phyloP scores from a whole-genome alignment of 495 filamentous ascomycete genomes.

The Achaetomiella virescens region DNA sequence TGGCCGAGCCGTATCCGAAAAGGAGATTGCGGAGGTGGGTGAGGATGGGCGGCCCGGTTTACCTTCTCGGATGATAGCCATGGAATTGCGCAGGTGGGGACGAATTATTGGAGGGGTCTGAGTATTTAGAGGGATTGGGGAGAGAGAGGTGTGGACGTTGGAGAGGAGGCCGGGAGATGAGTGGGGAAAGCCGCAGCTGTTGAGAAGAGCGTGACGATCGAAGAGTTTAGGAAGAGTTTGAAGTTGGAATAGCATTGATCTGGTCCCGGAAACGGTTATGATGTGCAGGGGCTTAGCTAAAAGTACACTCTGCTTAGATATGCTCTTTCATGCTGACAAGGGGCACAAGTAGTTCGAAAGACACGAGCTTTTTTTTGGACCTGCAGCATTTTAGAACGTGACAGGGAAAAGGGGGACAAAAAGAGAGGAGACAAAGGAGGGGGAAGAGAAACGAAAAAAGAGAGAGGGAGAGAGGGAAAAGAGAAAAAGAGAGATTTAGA shows the following conservation, averaged over 20 bases:
- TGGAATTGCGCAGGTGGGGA: conserved; percentile 69
- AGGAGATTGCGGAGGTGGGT: conserved; percentile 64
- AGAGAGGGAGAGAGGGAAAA: too few relatives aligned
- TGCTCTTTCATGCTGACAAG: too few relatives aligned
- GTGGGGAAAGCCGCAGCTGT: conserved; percentile 22
- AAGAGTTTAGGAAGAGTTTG: conserved; percentile 30
- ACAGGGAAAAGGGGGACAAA: too few relatives aligned
- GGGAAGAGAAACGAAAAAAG: too few relatives aligned
- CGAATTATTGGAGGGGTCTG: conserved; percentile 44
- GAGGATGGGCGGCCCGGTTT: conserved; percentile 65
- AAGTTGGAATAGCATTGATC: conserved; percentile 1
- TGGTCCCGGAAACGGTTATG: neutral
- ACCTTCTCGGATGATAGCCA: conserved; percentile 92
- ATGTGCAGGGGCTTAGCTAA: too few relatives aligned
- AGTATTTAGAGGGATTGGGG: conserved; percentile 49
- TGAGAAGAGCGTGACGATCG: conserved; percentile 29
- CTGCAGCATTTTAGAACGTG: too few relatives aligned
- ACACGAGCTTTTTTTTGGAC: too few relatives aligned
- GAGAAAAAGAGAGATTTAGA: too few relatives aligned
- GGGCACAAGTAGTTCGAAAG: too few relatives aligned
- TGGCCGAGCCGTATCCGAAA: conserved; percentile 84
- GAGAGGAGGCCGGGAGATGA: conserved; percentile 22
- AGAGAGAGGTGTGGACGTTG: conserved; percentile 45
- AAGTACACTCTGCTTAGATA: too few relatives aligned
- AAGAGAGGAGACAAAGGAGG: too few relatives aligned